phyloP scores from a whole-genome alignment of 805 yeast genomes.

The Candida khao-thaluensis region DNA sequence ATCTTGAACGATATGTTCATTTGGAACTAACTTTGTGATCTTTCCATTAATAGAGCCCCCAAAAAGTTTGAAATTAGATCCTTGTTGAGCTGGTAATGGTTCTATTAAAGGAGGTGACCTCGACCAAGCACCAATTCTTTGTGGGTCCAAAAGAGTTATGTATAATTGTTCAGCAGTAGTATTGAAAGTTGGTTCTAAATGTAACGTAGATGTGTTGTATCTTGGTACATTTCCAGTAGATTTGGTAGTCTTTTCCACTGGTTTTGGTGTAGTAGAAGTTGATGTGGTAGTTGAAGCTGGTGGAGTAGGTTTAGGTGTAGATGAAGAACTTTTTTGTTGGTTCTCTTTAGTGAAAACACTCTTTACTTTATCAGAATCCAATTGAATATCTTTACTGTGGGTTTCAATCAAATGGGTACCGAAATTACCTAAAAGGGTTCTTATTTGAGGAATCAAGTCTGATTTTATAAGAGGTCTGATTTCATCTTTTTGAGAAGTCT shows the following conservation, averaged over 20 bases:
- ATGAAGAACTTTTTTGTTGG: conserved; percentile 28
- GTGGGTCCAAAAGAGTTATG: conserved; percentile 71
- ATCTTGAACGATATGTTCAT: conserved; percentile 60
- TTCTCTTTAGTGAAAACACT: conserved; percentile 48
- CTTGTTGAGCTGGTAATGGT: conserved; percentile 48
- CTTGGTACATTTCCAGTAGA: conserved; percentile 43
- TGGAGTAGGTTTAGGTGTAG: background rate
- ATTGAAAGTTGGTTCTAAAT: conserved; percentile 75
- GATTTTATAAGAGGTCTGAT: conserved; percentile 50
- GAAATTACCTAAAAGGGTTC: conserved; percentile 58
- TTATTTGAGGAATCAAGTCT: conserved; percentile 66
- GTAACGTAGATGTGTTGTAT: conserved; percentile 78
- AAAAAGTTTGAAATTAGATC: conserved; percentile 67
- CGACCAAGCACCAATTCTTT: conserved; percentile 87
- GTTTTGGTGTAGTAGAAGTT: conserved; percentile 9
- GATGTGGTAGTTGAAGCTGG: conserved; percentile 11
- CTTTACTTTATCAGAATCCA: conserved; percentile 47
- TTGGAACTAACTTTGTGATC: conserved; percentile 56
- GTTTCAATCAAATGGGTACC: conserved; percentile 73
- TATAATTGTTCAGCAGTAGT: conserved; percentile 87
- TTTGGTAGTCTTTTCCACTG: conserved; percentile 3
- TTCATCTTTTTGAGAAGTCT: conserved; percentile 47
- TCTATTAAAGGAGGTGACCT: conserved; percentile 65
- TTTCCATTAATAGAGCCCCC: conserved; percentile 86
- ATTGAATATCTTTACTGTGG: conserved; percentile 87